Percentiles rank a stretch among this genome's conserved stretches.
These are phyloP conservation scores for Kodamaea fukazawae DNA, from an alignment of 805 yeast species.

Conservation along the genomic window DNA sequence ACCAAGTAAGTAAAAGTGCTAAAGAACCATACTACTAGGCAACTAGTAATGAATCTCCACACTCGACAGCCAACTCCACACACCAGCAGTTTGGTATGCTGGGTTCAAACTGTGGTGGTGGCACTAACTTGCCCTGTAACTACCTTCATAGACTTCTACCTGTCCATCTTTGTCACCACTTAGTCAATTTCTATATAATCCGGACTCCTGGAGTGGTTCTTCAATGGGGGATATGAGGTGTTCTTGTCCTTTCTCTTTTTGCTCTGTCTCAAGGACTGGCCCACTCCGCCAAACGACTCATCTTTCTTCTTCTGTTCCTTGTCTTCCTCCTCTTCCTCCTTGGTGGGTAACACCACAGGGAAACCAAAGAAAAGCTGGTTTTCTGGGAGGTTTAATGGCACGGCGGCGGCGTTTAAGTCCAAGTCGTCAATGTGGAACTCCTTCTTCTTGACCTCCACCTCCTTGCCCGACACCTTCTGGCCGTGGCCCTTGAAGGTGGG, in stretches of 20 bases:
- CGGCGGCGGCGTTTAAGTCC: constrained; percentile 62
- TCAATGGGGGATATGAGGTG: constrained; percentile 48
- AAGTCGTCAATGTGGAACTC: constrained; percentile 40
- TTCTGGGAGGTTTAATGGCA: constrained; percentile 68
- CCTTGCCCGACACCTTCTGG: constrained; percentile 65
- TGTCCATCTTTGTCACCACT: too few relatives aligned
- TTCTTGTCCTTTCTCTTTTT: constrained; percentile 65
- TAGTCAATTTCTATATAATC: constrained; percentile 80
- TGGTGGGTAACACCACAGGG: constrained; percentile 57
- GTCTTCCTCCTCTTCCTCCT: constrained; percentile 28
- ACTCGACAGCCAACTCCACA: too few relatives aligned
- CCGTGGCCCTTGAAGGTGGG: constrained; percentile 60
- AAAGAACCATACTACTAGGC: too few relatives aligned
- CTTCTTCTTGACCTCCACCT: constrained; percentile 24
- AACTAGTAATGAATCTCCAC: too few relatives aligned
- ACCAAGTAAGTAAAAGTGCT: too few relatives aligned
- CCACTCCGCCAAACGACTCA: constrained; percentile 55
- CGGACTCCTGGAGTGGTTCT: constrained; percentile 66
- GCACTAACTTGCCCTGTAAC: too few relatives aligned
- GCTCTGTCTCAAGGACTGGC: constrained; percentile 70
- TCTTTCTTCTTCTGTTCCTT: constrained; percentile 13
- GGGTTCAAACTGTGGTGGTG: too few relatives aligned
- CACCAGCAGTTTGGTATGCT: too few relatives aligned
- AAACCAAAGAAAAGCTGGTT: constrained; percentile 93
- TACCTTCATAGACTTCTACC: too few relatives aligned